Evolutionary conservation across 2,329 filamentous ascomycete genomes (phyloP).

Genomic region (Mycosphaerella sp.): DNA sequence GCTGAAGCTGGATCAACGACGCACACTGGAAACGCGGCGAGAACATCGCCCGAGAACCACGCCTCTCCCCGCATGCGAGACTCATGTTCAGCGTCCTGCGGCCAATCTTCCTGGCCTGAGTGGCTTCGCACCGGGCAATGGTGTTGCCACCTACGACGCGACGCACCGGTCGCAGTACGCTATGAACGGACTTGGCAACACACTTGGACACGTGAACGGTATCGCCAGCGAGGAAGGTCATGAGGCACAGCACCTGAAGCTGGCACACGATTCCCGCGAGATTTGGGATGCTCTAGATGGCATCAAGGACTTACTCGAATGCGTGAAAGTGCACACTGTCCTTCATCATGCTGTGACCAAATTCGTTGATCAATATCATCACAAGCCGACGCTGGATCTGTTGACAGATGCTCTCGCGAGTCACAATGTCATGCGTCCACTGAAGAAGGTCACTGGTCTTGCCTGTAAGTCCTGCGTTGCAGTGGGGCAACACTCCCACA

Average conservation of each 20-base stretch:
- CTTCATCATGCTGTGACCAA: constrained; percentile 57
- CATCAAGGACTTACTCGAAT: constrained; percentile 56
- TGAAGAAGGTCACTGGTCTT: constrained; percentile 42
- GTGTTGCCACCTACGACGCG: neutral
- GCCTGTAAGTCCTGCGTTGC: constrained; percentile 36
- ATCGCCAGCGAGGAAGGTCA: constrained; percentile 6
- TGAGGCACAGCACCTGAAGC: constrained; percentile 20
- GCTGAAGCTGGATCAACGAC: constrained; percentile 22
- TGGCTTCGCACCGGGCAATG: neutral
- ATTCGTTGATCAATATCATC: constrained; percentile 53
- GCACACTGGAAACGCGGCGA: constrained; percentile 9
- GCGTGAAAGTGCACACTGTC: constrained; percentile 56
- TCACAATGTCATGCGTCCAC: constrained; percentile 36
- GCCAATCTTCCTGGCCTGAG: constrained; percentile 11
- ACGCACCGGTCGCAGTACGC: constrained; percentile 5
- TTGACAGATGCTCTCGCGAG: constrained; percentile 42
- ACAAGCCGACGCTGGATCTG: constrained; percentile 54
- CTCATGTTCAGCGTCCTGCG: constrained; percentile 8
- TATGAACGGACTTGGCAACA: neutral
- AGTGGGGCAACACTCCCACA: constrained; percentile 23
- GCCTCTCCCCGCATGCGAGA: constrained; percentile 14
- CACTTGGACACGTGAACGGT: neutral
- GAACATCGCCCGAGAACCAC: constrained; percentile 17
- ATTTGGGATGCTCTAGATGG: constrained; percentile 58
- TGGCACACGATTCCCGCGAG: constrained; percentile 53